phyloP scores from a whole-genome alignment of 78 protist species.

The Polysphondylium violaceum region DNA sequence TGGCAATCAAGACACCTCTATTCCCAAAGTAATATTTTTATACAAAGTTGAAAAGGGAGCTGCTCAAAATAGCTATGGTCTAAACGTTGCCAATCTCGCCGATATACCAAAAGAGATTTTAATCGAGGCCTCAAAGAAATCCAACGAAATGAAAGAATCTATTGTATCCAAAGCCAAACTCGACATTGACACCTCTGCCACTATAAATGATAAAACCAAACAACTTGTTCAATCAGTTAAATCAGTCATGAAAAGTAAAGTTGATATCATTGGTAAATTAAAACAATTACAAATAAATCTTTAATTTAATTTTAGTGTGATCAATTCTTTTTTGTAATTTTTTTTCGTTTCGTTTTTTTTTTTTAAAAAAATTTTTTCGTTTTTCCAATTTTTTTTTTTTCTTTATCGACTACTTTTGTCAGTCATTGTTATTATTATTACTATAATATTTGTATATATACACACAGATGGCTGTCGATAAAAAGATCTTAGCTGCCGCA shows the following conservation, averaged over 20 bases:
- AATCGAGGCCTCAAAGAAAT: background rate
- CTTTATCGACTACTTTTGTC: background rate
- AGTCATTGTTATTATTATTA: conserved; percentile 1
- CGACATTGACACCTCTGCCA: no score
- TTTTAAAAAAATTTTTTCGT: background rate
- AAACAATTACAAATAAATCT: no score
- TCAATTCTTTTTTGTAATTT: no score
- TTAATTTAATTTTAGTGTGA: no score
- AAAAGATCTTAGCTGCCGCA: background rate
- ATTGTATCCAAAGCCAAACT: no score
- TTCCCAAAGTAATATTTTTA: conserved; percentile 75
- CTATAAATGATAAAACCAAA: no score
- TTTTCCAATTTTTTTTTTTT: no score
- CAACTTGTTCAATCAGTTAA: no score
- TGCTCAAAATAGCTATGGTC: conserved; percentile 51
- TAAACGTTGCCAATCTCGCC: conserved; percentile 80
- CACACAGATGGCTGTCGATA: background rate
- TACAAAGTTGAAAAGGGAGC: conserved; percentile 65
- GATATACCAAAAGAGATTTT: conserved; percentile 43
- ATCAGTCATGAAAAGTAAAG: no score
- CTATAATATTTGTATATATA: background rate
- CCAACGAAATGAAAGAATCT: conserved; percentile 60
- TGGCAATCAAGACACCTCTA: background rate
- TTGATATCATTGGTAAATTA: no score
- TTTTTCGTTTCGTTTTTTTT: background rate